Evolutionary conservation across 768 basidiomycete genomes (phyloP), one percentile per base, ranked within the genome.

Genomic region (Lactifluus volemus): DNA sequence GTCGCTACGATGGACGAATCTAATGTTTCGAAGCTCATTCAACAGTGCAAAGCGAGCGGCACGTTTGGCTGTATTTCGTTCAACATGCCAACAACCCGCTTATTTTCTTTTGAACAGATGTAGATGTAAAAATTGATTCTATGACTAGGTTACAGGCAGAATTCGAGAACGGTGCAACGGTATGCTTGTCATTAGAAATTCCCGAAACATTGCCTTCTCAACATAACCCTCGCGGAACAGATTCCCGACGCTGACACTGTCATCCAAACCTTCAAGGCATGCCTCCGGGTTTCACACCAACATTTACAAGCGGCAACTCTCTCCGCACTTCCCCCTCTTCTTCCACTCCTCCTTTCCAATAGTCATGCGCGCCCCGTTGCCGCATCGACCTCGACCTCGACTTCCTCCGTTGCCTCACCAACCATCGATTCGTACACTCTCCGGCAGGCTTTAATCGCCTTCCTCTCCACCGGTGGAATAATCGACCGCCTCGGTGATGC

Each of bases 401-500:
- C 81, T 49, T 76, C 77, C 3, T 79, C 79, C 17, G 67, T 74
- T 21, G 70, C 74, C 25, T 73, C 79, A 21, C 71, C 77, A 29
- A 68, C 78, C 42, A 70, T 81, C 34, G 86, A 89, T 70, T 71
- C 78, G 34, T 72, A 76, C 52, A 77, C 79, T 19, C 81, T 95
- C 44, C 88, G 90, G 53, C 82, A 84, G 63, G 79, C 83, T 49
- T 75, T 94, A 58, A 70, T 71, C 51, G 79, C 88, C 10, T 85
- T 94, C 70, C 76, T 92, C 36, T 83, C 90, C 30, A 68, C 85
- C 2, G 88, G 88, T 45, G 90, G 88, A 44, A 76, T 92, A 21
- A 76, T 94, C 59, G 92, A 95, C 68, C 83, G 89, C 51, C 79
- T 95, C 15, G 91, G 90, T 30, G 92, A 95, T 70, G 68, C 70